phyloP scores from a whole-genome alignment of 805 yeast species.

The Lipomyces sp. region DNA sequence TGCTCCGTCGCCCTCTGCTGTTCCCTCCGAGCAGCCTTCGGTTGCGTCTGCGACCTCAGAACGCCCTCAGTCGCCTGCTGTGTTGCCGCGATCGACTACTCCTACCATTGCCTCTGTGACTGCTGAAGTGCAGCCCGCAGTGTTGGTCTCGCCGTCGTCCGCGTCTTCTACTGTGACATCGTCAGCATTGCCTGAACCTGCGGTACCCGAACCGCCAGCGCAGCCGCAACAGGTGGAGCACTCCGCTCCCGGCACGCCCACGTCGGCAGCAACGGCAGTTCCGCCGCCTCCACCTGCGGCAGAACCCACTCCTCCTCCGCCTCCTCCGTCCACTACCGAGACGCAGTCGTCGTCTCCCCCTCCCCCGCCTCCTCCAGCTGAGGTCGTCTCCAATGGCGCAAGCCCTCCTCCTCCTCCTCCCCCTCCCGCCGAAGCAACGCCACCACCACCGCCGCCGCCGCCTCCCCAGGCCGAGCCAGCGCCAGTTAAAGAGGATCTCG shows the following conservation, averaged over 20 bases:
- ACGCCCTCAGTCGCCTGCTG: neutral
- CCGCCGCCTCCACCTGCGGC: constrained; percentile 5
- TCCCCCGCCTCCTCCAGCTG: constrained; percentile 2
- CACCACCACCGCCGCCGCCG: neutral
- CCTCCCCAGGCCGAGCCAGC: neutral
- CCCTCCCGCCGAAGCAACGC: neutral
- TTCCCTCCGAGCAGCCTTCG: constrained; percentile 1
- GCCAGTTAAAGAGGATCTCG: neutral
- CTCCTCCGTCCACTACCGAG: constrained; percentile 4
- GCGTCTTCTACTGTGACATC: no score
- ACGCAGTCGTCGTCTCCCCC: constrained; percentile 5
- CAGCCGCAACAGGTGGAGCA: constrained; percentile 9
- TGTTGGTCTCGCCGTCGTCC: no score
- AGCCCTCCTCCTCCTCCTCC: no score
- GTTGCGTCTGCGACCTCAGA: neutral
- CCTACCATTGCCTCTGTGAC: constrained; percentile 6
- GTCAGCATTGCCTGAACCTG: no score
- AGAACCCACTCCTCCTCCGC: neutral
- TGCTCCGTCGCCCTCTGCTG: constrained; percentile 4
- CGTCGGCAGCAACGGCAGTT: constrained; percentile 10
- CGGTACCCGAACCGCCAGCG: no score
- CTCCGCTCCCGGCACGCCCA: neutral
- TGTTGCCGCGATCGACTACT: neutral
- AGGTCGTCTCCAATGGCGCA: no score
- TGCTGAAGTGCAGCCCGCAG: no score